Base-by-base conservation (phyloP, 2,329 filamentous ascomycete genomes). In the Cadophora sp. region DNA sequence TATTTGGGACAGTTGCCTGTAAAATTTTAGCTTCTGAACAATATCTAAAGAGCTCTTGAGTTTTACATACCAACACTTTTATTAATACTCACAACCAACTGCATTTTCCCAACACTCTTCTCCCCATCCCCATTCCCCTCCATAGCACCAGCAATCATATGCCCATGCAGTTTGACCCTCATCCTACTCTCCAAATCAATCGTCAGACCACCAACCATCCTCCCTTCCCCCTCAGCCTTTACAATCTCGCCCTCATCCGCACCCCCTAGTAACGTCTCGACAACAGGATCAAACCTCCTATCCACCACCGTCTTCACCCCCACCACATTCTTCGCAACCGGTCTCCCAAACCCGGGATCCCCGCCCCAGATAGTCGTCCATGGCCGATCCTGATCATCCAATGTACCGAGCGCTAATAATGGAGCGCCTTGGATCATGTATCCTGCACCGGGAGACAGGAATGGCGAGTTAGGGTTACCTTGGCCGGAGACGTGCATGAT, bases 301-400 rank as follows among this genome's bases (percentile, higher is more conserved):
- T 92, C 89, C 1, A 92, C 88, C 0, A 83, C 76, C 4, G 86
- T 86, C 51, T 85, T 83, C 0, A 93, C 81, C 1, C 87, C 91
- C 1, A 96, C 81, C 9, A 92, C 83, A 2, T 82, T 84, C 34
- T 85, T 81, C 1, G 87, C 88, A 0, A 94, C 80, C 0, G 87
- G 84, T 56, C 84, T 82, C 0, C 88, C 86, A 71, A 95, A 91
- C 0, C 91, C 91, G 0, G 85, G 79, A 66, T 89, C 82, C 19
- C 92, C 93, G n/a, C 92, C 92, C 87, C 91, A 91, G 12, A 96
- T 72, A 0, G 91, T 91, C 14, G 90, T 91, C 93, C 93, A 96
- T 1, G 91, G 92, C 27, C 86, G 82, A 1, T 85, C 84, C 19
- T 87, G 75, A 1, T 80, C 78, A 75, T 96, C 92, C 1, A 94